Conservation (phyloP, 202 grass and related monocot species). For the Elaeis oleifera region DNA sequence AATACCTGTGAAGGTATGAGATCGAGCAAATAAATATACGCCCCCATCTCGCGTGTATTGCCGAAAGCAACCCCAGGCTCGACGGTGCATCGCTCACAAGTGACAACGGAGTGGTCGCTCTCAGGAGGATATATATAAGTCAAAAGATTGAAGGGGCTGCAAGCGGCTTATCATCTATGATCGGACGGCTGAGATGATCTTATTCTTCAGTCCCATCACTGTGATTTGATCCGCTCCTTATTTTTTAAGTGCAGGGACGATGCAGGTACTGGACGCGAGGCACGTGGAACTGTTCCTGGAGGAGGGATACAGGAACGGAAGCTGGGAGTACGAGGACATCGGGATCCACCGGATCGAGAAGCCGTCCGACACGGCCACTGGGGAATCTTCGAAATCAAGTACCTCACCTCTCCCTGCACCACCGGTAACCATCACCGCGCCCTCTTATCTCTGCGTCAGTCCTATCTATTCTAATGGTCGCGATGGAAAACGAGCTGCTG, state of each 20-base stretch:
- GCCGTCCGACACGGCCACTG: conserved; percentile 26
- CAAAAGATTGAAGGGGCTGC: too few relatives aligned
- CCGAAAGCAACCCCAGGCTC: too few relatives aligned
- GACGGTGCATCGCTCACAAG: too few relatives aligned
- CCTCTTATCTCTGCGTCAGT: background rate
- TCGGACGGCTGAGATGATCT: too few relatives aligned
- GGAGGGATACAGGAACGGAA: conserved; percentile 43
- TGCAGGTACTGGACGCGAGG: conserved; percentile 78
- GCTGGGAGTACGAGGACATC: conserved; percentile 63
- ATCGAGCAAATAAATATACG: too few relatives aligned
- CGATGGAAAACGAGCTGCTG: background rate
- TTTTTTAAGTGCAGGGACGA: conserved; percentile 45
- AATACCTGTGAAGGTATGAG: conserved; percentile 52
- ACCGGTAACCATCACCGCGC: conserved; percentile 24
- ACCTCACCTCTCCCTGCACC: conserved; percentile 16
- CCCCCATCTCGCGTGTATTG: too few relatives aligned
- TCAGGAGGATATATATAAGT: too few relatives aligned
- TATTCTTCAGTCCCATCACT: too few relatives aligned
- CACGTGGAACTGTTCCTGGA: conserved; percentile 85
- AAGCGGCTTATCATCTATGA: too few relatives aligned
- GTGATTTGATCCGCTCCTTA: too few relatives aligned
- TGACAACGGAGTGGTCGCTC: too few relatives aligned
- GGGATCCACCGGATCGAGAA: conserved; percentile 43
- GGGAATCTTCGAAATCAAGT: conserved; percentile 57
- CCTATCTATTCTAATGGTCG: background rate